Percentiles rank a stretch among this genome's conserved stretches.
Evolutionary conservation across 345 rosid species (phyloP).

Genomic region (Laguncularia racemosa): DNA sequence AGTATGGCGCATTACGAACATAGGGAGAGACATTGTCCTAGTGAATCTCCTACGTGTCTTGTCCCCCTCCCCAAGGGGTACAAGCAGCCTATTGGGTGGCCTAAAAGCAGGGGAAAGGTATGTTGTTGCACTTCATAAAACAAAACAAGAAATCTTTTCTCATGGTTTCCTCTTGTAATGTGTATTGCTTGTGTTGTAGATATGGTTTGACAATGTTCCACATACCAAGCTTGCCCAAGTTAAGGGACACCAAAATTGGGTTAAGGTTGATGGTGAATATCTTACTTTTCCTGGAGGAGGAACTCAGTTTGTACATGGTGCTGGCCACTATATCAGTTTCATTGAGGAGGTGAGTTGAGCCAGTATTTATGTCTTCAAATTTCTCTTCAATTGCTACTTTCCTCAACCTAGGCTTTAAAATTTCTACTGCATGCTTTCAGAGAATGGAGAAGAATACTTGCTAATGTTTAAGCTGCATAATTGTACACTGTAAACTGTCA

Average conservation of each 20-base stretch:
- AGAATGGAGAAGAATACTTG: too few species aligned
- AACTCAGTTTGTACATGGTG: constrained; percentile 20
- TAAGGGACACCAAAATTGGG: constrained; percentile 24
- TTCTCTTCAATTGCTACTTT: too few species aligned
- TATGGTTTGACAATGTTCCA: constrained; percentile 22
- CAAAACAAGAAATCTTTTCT: constrained; percentile 2
- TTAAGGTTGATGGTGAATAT: constrained; percentile 21
- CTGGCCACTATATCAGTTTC: constrained; percentile 13
- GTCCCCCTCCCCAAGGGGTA: constrained; percentile 81
- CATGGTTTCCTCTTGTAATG: constrained; percentile 1
- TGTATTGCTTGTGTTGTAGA: constrained; percentile 5
- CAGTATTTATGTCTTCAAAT: neutral
- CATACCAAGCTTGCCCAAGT: constrained; percentile 19
- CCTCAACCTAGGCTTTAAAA: neutral
- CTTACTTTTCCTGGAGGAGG: constrained; percentile 23
- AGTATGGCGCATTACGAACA: constrained; percentile 74
- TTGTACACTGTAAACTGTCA: too few species aligned
- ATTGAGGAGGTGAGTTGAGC: constrained; percentile 6
- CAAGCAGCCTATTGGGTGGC: constrained; percentile 65
- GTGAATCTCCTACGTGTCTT: constrained; percentile 71
- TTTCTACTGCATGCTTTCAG: neutral
- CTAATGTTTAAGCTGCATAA: too few species aligned
- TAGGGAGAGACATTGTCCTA: constrained; percentile 91
- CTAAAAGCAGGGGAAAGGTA: constrained; percentile 81
- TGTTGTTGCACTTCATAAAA: constrained; percentile 2